These are phyloP conservation scores for Plasmodium gallinaceum DNA, from an alignment of 169 alveolate genomes.

Conservation along the genomic window DNA sequence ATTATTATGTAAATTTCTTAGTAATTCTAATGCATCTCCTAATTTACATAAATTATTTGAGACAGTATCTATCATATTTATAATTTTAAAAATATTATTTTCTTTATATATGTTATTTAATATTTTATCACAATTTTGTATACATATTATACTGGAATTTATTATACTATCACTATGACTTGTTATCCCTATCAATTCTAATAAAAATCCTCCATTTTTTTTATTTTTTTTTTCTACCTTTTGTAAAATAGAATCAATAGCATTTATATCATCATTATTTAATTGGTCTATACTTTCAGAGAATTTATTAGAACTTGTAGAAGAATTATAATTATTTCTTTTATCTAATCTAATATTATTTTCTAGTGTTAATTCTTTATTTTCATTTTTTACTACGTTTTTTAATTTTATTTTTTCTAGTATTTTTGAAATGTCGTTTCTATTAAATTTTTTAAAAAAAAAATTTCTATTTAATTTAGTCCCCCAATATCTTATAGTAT, in stretches of 20 bases:
- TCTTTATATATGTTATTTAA: constrained; percentile 48
- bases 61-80: constrained; percentile 82
- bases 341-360: neutral
- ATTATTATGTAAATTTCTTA: constrained; percentile 81
- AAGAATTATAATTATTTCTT: neutral
- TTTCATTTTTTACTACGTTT: constrained; percentile 13
- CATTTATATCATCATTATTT: constrained; percentile 21
- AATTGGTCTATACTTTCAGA: constrained; percentile 13
- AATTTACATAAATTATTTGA: constrained; percentile 83
- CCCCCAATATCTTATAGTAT: neutral
- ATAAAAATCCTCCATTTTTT: constrained; percentile 22
- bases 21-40: constrained; percentile 85
- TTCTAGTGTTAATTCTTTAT: neutral
- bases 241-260: constrained; percentile 27
- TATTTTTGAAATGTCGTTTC: constrained; percentile 8
- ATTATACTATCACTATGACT: constrained; percentile 31
- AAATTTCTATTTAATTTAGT: constrained; percentile 4
- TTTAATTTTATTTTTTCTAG: constrained; percentile 30
- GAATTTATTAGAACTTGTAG: neutral
- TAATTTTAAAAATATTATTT: constrained; percentile 45
- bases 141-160: constrained; percentile 30
- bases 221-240: constrained; percentile 4
- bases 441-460: constrained; percentile 11
- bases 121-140: constrained; percentile 46
- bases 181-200: constrained; percentile 45